Conservation (phyloP, 139 green algal species). For the Chlorella sp. region DNA sequence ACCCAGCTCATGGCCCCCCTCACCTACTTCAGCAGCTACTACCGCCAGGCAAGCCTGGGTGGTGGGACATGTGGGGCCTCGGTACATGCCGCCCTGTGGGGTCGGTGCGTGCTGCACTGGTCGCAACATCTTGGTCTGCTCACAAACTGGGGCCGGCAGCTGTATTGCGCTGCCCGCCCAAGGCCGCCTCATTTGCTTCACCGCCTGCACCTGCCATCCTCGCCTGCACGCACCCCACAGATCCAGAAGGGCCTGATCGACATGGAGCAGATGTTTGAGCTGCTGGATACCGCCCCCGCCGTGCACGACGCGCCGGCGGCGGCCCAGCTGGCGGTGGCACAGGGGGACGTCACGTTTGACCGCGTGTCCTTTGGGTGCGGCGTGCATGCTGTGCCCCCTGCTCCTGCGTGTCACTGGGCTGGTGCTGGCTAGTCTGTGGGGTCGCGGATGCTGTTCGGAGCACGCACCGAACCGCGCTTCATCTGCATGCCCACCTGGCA, state of each 20-base stretch:
- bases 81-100: neutral
- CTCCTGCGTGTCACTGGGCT: neutral
- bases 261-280: slow-evolving; percentile 82
- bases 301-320: slow-evolving; percentile 68
- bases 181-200: too few species aligned
- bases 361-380: slow-evolving; percentile 67
- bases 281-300: slow-evolving; percentile 54
- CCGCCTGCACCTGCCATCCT: neutral
- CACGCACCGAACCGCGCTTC: too few species aligned
- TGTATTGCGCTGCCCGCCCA: too few species aligned
- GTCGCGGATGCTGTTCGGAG: neutral
- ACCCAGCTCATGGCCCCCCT: slow-evolving; percentile 87
- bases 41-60: slow-evolving; percentile 29
- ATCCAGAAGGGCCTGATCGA: slow-evolving; percentile 80
- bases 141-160: too few species aligned
- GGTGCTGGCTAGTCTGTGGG: neutral
- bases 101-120: too few species aligned
- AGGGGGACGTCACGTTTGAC: slow-evolving; percentile 54
- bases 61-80: neutral
- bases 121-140: too few species aligned
- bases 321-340: slow-evolving; percentile 49
- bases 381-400: too few species aligned
- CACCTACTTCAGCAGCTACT: slow-evolving; percentile 84
- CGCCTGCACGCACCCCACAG: slow-evolving; percentile 2
- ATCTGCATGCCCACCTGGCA: too few species aligned